Conservation (phyloP, 2,329 filamentous ascomycete species). For the Hypoxylon sp. region DNA sequence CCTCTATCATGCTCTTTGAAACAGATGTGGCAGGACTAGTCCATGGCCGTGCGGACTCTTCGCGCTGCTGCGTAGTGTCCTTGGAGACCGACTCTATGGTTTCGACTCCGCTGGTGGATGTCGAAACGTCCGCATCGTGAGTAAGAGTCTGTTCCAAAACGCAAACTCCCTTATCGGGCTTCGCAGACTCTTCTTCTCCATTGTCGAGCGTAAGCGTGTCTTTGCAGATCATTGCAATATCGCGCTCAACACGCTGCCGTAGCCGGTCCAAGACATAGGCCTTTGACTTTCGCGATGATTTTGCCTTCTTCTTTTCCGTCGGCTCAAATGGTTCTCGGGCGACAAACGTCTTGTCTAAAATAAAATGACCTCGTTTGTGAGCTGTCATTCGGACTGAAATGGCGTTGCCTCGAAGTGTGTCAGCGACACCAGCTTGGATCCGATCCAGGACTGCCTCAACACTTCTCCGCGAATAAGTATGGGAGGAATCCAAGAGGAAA, state of each 20-base stretch:
- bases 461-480: slow-evolving; percentile 61
- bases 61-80: slow-evolving; percentile 16
- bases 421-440: slow-evolving; percentile 65
- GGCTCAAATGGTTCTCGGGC: slow-evolving; percentile 57
- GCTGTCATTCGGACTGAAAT: slow-evolving; percentile 64
- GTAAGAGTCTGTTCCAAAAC: slow-evolving; percentile 22
- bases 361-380: slow-evolving; percentile 68
- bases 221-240: slow-evolving; percentile 65
- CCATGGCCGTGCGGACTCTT: slow-evolving; percentile 14
- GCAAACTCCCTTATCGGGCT: slow-evolving; percentile 11
- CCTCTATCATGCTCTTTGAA: slow-evolving; percentile 23
- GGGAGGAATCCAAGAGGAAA: slow-evolving; percentile 61
- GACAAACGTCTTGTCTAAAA: slow-evolving; percentile 65
- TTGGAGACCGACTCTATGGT: slow-evolving; percentile 19
- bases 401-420: slow-evolving; percentile 64
- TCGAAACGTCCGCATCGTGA: slow-evolving; percentile 20
- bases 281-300: slow-evolving; percentile 56
- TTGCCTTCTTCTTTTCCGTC: slow-evolving; percentile 52
- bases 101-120: slow-evolving; percentile 24
- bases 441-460: slow-evolving; percentile 67
- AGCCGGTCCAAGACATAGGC: slow-evolving; percentile 60
- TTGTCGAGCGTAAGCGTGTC: slow-evolving; percentile 65
- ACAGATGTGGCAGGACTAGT: slow-evolving; percentile 23
- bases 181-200: slow-evolving; percentile 49
- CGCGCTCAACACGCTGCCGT: slow-evolving; percentile 62